phyloP scores from a whole-genome alignment of 192 early-diverging fungal genomes.

The Diversispora eburnea region DNA sequence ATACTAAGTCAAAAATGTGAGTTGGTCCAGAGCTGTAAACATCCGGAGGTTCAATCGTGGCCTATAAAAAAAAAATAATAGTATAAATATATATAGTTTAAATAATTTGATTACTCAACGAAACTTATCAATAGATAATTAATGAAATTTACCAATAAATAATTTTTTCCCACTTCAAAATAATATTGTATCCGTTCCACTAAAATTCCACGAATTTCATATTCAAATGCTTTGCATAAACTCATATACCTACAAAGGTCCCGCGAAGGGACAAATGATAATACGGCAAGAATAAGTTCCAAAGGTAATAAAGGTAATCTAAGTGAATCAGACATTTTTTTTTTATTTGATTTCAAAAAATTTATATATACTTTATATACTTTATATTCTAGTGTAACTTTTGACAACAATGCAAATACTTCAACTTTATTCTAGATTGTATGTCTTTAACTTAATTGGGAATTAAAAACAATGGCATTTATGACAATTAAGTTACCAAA shows the following conservation, averaged over 20 bases:
- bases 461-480: too few species aligned
- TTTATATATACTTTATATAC: too few species aligned
- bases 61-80: not conserved
- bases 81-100: not conserved
- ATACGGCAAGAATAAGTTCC: slow-evolving; percentile 19
- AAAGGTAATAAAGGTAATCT: not conserved
- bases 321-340: not conserved
- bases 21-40: slow-evolving; percentile 14
- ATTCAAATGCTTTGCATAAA: slow-evolving; percentile 16
- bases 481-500: too few species aligned
- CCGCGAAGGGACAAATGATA: slow-evolving; percentile 13
- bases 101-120: not conserved
- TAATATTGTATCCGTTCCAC: slow-evolving; percentile 8
- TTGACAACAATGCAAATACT: too few species aligned
- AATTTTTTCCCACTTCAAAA: slow-evolving; percentile 9
- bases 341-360: too few species aligned
- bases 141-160: slow-evolving; percentile 2
- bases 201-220: slow-evolving; percentile 19
- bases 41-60: slow-evolving; percentile 18
- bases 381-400: too few species aligned
- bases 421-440: too few species aligned
- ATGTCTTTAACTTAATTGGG: too few species aligned
- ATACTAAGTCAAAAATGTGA: slow-evolving; percentile 23
- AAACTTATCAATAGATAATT: not conserved
- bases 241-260: slow-evolving; percentile 12